Percentiles rank a stretch among this genome's conserved stretches.
phyloP scores from a whole-genome alignment of 805 yeast species.

The Jamesozyma jinghongensis region DNA sequence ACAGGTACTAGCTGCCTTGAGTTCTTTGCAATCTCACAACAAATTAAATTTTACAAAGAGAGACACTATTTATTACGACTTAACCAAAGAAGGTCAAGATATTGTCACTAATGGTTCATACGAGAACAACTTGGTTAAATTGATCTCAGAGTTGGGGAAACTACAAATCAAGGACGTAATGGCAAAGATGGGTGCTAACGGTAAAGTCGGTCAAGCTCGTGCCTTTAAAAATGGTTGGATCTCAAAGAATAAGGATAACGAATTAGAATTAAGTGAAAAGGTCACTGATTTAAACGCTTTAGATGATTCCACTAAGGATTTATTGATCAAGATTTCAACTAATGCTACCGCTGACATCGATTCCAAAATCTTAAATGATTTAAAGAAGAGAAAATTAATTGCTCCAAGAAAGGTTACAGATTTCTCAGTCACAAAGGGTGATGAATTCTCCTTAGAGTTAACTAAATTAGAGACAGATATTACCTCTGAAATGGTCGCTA shows the following conservation, averaged over 20 bases:
- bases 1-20: slow-evolving; percentile 70
- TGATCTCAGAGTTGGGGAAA: slow-evolving; percentile 65
- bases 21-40: slow-evolving; percentile 73
- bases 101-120: slow-evolving; percentile 79
- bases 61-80: slow-evolving; percentile 67
- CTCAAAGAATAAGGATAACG: slow-evolving; percentile 70
- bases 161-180: slow-evolving; percentile 68
- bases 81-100: slow-evolving; percentile 75
- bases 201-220: slow-evolving; percentile 90
- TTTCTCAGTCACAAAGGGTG: slow-evolving; percentile 69
- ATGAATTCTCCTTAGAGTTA: slow-evolving; percentile 74
- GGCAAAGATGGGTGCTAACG: slow-evolving; percentile 67
- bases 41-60: slow-evolving; percentile 67
- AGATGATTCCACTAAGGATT: slow-evolving; percentile 56
- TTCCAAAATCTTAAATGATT: slow-evolving; percentile 64
- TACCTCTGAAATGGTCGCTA: slow-evolving; percentile 83
- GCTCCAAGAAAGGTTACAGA: slow-evolving; percentile 62
- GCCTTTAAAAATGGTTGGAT: slow-evolving; percentile 99
- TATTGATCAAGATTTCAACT: slow-evolving; percentile 44
- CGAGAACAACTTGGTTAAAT: slow-evolving; percentile 74
- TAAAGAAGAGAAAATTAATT: slow-evolving; percentile 89
- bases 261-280: slow-evolving; percentile 47
- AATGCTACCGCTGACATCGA: slow-evolving; percentile 27
- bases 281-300: slow-evolving; percentile 32
- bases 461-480: slow-evolving; percentile 83